Base-by-base conservation (phyloP, 352 stramenopile species). In the Pythium brachiatum region DNA sequence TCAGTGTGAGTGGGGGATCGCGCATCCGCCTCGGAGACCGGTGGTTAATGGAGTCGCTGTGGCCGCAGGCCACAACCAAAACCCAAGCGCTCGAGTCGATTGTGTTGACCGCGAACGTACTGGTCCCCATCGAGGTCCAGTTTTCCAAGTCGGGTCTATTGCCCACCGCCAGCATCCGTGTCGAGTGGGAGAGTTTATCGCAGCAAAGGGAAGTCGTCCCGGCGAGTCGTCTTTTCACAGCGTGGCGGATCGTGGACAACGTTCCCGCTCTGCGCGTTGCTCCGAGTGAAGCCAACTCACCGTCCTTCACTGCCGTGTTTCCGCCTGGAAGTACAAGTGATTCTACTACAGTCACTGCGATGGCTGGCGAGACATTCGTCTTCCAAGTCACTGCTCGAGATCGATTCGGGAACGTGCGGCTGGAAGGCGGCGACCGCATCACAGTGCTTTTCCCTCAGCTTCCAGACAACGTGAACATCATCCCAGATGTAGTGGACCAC, bases 181-280 rank as follows among this genome's bases (percentile, higher is more conserved):
- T 93, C 20, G 64, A 64, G 34, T 93, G 83, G 83, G 62, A 67
- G 47, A 91, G 83, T 69, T 26, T 79, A 0, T 90, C 77, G 9
- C 76, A 87, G 44, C 32, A 55, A 0, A 62, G 56, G 13, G 63
- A 86, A 59, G 48, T 83, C 18, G 66, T 93, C 31, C 68, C 78
- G 12, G 52, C 76, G 1, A 72, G 51, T 34, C 64, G 64, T 5
- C 59, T 88, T 4, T 88, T 81, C 52, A 86, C 81, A 18, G 74
- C 62, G 0, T 89, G 81, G 76, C 54, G 48, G 18, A 79, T 91
- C 13, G 62, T 75, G 8, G 86, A 87, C 44, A 85, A 89, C 47
- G 66, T 88, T 0, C 80, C 81, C 15, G 34, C 60, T 16, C 8
- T 70, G 15, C 36, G 47, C 12, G 41, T 70, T 26, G 51, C 55